These are phyloP conservation scores for Dictyostelium purpureum DNA, from an alignment of 78 protist genomes.

Conservation along the genomic window DNA sequence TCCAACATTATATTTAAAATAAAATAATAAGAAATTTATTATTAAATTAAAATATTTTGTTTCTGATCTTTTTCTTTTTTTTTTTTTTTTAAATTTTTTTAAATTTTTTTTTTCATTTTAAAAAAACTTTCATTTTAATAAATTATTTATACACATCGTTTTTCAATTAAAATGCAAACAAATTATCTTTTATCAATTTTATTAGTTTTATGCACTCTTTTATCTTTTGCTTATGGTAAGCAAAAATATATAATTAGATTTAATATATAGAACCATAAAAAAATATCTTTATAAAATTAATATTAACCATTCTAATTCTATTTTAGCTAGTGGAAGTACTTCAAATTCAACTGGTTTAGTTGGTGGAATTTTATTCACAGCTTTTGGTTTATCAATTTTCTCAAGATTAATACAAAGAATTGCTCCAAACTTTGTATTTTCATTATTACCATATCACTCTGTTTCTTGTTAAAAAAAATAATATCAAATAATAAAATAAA, in stretches of 20 bases:
- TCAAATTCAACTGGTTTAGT: neutral
- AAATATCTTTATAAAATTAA: no score
- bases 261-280: neutral
- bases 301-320: neutral
- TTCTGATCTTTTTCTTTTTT: no score
- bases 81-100: no score
- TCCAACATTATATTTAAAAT: no score
- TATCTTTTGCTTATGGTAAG: neutral
- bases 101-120: no score
- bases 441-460: constrained; percentile 56
- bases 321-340: neutral
- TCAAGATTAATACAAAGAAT: constrained; percentile 4
- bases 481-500: no score
- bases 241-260: neutral
- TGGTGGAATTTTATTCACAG: neutral
- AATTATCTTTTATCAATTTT: neutral
- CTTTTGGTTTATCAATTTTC: neutral
- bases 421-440: constrained; percentile 48
- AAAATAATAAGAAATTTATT: no score
- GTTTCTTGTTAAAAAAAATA: constrained; percentile 72
- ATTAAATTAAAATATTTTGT: no score
- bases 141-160: no score
- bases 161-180: neutral
- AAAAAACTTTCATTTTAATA: no score
- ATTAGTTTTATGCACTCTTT: neutral